Conservation (phyloP, 2,329 filamentous ascomycete genomes). For the Phoma sp. region DNA sequence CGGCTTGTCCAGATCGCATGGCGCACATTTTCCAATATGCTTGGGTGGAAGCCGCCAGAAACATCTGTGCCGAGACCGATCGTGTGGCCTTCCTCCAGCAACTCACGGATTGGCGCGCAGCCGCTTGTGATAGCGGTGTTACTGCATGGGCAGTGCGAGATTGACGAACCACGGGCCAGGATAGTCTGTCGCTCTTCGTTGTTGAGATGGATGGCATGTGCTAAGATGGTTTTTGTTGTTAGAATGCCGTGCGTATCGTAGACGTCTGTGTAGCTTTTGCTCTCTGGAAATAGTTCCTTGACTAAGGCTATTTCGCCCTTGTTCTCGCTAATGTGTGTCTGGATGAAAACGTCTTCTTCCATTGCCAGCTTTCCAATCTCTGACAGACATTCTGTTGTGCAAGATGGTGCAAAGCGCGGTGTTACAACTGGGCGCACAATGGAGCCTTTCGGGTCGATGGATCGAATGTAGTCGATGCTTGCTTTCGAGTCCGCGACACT, state of each 20-base stretch:
- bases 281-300: conserved; percentile 69
- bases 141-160: conserved; percentile 86
- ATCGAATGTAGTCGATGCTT: conserved; percentile 64
- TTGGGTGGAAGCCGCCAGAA: conserved; percentile 83
- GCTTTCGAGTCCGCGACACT: conserved; percentile 61
- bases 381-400: conserved; percentile 62
- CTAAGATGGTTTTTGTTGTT: conserved; percentile 77
- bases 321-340: conserved; percentile 94
- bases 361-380: conserved; percentile 70
- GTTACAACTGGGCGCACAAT: conserved; percentile 84
- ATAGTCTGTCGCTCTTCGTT: conserved; percentile 72
- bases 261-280: conserved; percentile 73
- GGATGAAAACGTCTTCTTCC: conserved; percentile 71
- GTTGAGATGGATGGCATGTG: conserved; percentile 81
- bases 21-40: conserved; percentile 81
- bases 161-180: conserved; percentile 65
- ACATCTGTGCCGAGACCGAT: conserved; percentile 93
- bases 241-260: conserved; percentile 79
- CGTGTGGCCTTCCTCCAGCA: conserved; percentile 76
- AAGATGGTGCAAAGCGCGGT: conserved; percentile 67
- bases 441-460: conserved; percentile 69
- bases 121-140: conserved; percentile 86
- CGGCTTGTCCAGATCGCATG: conserved; percentile 82
- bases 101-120: conserved; percentile 74
- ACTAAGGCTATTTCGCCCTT: conserved; percentile 76